These are phyloP conservation scores for Sphaerosporella brunnea DNA, from an alignment of 495 filamentous ascomycete genomes.

Conservation along the genomic window DNA sequence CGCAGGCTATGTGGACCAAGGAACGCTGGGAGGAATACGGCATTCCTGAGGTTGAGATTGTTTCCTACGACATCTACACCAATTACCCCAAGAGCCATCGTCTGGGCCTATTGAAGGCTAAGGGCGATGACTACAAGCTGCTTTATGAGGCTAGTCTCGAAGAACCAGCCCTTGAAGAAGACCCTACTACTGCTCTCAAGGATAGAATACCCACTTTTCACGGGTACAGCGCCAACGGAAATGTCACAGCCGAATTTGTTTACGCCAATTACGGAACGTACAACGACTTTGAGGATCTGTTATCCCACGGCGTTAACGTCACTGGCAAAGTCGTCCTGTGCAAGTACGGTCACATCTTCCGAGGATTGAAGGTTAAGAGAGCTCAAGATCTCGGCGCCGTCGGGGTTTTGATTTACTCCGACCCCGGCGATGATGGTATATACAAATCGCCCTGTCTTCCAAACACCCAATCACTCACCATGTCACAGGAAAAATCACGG, in stretches of 20 bases:
- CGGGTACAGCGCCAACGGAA: conserved; percentile 55
- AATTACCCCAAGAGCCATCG: conserved; percentile 76
- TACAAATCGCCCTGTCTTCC: neutral
- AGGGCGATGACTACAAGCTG: neutral
- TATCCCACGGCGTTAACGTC: conserved; percentile 55
- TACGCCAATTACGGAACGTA: conserved; percentile 56
- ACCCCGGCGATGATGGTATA: conserved; percentile 71
- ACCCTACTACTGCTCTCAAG: conserved; percentile 51
- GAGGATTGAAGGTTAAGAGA: conserved; percentile 81
- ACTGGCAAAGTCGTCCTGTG: conserved; percentile 52
- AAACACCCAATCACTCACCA: neutral
- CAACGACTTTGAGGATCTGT: conserved; percentile 66
- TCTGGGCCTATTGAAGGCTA: conserved; percentile 53
- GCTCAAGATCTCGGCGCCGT: conserved; percentile 87
- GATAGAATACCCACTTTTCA: conserved; percentile 85
- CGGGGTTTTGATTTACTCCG: conserved; percentile 61
- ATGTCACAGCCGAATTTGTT: conserved; percentile 60
- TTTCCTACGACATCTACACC: conserved; percentile 72
- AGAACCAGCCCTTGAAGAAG: conserved; percentile 76
- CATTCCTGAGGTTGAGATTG: conserved; percentile 45
- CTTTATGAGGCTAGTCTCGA: conserved; percentile 29
- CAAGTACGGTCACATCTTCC: conserved; percentile 74
- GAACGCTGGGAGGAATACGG: conserved; percentile 76
- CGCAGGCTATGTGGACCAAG: conserved; percentile 72
- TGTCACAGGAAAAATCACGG: conserved; percentile 40